phyloP scores from a whole-genome alignment of 805 yeast species.

The Suhomyces sp. region DNA sequence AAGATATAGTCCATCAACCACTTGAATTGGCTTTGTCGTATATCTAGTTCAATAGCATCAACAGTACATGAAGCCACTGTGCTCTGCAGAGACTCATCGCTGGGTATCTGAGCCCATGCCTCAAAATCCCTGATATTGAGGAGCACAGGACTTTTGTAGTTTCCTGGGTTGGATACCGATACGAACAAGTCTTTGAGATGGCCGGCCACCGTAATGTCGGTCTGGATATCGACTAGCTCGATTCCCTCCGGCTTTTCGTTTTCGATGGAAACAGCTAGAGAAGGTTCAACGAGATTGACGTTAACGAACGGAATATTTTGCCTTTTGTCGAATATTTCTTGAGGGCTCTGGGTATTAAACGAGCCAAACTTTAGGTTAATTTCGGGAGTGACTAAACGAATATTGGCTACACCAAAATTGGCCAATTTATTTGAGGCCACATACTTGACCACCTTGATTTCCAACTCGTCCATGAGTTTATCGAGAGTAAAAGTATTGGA shows the following conservation, averaged over 20 bases:
- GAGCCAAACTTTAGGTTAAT: slow-evolving; percentile 40
- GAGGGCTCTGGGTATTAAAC: slow-evolving; percentile 17
- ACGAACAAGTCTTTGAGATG: slow-evolving; percentile 29
- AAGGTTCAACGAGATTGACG: slow-evolving; percentile 31
- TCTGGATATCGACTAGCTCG: slow-evolving; percentile 2
- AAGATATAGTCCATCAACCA: slow-evolving; percentile 21
- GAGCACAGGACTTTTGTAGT: slow-evolving; percentile 14
- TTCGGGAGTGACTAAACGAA: slow-evolving; percentile 49
- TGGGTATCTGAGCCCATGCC: slow-evolving; percentile 29
- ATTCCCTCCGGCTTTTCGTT: slow-evolving; percentile 7
- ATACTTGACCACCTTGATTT: slow-evolving; percentile 51
- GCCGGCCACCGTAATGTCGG: slow-evolving; percentile 23
- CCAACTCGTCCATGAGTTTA: slow-evolving; percentile 61
- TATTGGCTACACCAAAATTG: slow-evolving; percentile 35
- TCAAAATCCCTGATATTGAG: slow-evolving; percentile 31
- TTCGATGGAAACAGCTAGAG: slow-evolving; percentile 28
- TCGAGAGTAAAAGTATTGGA: slow-evolving; percentile 40
- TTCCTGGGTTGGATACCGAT: slow-evolving; percentile 23
- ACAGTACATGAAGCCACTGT: slow-evolving; percentile 17
- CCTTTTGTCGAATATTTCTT: slow-evolving; percentile 27
- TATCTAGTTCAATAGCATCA: slow-evolving; percentile 17
- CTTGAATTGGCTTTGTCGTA: slow-evolving; percentile 18
- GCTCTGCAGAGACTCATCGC: slow-evolving; percentile 7
- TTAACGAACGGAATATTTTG: slow-evolving; percentile 23
- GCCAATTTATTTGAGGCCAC: slow-evolving; percentile 35